phyloP scores from a whole-genome alignment of 2,329 filamentous ascomycete species.

The Botrytis squamosa region DNA sequence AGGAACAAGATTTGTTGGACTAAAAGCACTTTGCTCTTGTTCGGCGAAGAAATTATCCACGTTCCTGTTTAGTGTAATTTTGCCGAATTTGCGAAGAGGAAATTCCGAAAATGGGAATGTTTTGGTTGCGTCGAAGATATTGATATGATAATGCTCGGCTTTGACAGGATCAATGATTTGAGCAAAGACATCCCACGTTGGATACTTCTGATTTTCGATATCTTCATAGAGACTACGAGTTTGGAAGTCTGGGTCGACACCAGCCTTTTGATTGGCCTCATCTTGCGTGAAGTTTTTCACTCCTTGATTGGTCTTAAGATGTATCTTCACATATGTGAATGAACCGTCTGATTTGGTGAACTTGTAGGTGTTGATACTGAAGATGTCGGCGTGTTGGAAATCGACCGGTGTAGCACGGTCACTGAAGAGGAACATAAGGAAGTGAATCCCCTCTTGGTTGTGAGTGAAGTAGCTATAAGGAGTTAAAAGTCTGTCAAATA shows the following conservation, averaged over 20 bases:
- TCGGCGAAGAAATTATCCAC: slow-evolving; percentile 59
- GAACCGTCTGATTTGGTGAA: slow-evolving; percentile 46
- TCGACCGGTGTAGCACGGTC: slow-evolving; percentile 5
- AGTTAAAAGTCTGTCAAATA: not conserved
- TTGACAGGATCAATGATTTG: slow-evolving; percentile 47
- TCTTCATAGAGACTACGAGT: slow-evolving; percentile 52
- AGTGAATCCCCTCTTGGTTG: slow-evolving; percentile 10
- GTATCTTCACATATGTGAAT: slow-evolving; percentile 51
- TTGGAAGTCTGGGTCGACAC: slow-evolving; percentile 31
- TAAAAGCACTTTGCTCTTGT: slow-evolving; percentile 68
- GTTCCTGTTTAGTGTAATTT: slow-evolving; percentile 50
- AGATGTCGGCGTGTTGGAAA: slow-evolving; percentile 10
- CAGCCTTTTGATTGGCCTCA: slow-evolving; percentile 45
- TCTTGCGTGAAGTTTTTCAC: slow-evolving; percentile 49
- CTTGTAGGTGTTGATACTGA: slow-evolving; percentile 48
- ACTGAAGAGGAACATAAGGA: slow-evolving; percentile 15
- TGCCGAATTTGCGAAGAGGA: slow-evolving; percentile 49
- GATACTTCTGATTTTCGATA: slow-evolving; percentile 54
- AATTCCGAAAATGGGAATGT: slow-evolving; percentile 49
- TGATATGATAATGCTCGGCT: slow-evolving; percentile 40
- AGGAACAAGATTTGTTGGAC: slow-evolving; percentile 61
- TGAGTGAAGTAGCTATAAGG: not conserved
- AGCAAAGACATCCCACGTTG: slow-evolving; percentile 47
- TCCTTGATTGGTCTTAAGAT: slow-evolving; percentile 50
- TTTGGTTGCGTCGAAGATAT: slow-evolving; percentile 54